Base-by-base conservation (phyloP, 2,329 filamentous ascomycete genomes). In the Talaromyces funiculosus region DNA sequence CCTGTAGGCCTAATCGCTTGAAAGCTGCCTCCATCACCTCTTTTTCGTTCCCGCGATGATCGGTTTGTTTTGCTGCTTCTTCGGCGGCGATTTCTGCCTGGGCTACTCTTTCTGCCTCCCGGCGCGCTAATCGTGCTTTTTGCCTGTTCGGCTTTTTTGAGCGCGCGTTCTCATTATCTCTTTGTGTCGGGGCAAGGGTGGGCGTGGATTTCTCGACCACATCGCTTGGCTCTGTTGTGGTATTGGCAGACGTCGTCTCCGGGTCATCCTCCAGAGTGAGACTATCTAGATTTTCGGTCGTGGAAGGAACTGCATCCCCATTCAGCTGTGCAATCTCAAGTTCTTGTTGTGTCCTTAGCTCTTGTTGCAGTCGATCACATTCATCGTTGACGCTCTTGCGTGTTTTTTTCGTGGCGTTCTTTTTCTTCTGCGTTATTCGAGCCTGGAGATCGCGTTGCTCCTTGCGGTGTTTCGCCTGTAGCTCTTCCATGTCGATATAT, bases 371-470 rank as follows among this genome's bases (percentile, higher is more conserved):
- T 26, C 76, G 72, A 20, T 84, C 83, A 70, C 85, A 87, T 68
- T 87, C 85, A 65, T 87, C 84, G 64, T 86, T 86, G 42, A 93
- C 80, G 29, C 87, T 86, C 72, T 88, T 86, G 54, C 85, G 80
- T 8, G 84, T 86, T 74, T 86, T 87, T 78, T 97, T 99, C 51
- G 89, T 95, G 16, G 94, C 92, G 67, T 90, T 88, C 81, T 97
- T 97, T 82, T 97, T 99, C 82, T 97, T 97, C 77, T 89, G 92
- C 4, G 90, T 97, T 70, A 95, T 86, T 62, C 88, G 87, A 55
- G 86, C 84, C 73, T 96, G 90, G 26, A 99, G 82, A 63, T 97
- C 93, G 67, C 87, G 88, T 73, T 89, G 86, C 77, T 99, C 93
- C 75, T 90, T 94, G 68, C 90, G 87, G 73, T 99, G 94, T 51